phyloP scores from a whole-genome alignment of 2,329 filamentous ascomycete genomes.

The Amphichorda felina region DNA sequence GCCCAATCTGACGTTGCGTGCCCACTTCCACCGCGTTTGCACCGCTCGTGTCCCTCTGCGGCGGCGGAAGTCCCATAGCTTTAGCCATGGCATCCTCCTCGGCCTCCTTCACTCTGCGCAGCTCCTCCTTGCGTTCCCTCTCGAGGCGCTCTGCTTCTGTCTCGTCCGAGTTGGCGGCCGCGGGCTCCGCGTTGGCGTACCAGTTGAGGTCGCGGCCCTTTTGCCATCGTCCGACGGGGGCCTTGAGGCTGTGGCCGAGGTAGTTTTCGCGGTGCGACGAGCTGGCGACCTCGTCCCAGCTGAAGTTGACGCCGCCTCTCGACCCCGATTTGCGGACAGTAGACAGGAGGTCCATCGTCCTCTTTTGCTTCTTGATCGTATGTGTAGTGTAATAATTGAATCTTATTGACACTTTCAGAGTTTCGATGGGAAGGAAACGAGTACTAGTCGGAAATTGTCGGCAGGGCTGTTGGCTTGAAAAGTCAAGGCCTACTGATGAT shows the following conservation, averaged over 20 bases:
- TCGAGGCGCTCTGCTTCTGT: constrained; percentile 46
- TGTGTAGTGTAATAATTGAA: neutral
- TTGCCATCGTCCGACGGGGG: constrained; percentile 86
- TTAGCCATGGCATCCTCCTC: constrained; percentile 84
- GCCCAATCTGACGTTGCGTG: constrained; percentile 16
- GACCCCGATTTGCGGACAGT: constrained; percentile 85
- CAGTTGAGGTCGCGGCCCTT: constrained; percentile 57
- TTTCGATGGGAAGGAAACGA: no score
- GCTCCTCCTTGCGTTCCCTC: constrained; percentile 61
- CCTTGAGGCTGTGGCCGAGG: constrained; percentile 84
- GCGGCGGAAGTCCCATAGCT: constrained; percentile 69
- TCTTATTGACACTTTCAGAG: no score
- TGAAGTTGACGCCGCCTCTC: constrained; percentile 89
- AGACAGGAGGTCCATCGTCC: constrained; percentile 78
- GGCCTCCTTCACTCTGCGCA: constrained; percentile 73
- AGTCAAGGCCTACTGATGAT: no score
- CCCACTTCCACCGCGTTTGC: constrained; percentile 60
- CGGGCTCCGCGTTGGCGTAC: constrained; percentile 47
- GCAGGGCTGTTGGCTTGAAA: no score
- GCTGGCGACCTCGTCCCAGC: constrained; percentile 86
- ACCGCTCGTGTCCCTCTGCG: constrained; percentile 43
- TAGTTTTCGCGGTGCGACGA: constrained; percentile 81
- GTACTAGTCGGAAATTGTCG: no score
- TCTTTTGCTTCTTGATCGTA: neutral
- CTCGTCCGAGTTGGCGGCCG: constrained; percentile 34